Evolutionary conservation across 495 filamentous ascomycete species (phyloP), one percentile per base, ranked within the genome.

Genomic region (Staphylotrichum tortipilum): DNA sequence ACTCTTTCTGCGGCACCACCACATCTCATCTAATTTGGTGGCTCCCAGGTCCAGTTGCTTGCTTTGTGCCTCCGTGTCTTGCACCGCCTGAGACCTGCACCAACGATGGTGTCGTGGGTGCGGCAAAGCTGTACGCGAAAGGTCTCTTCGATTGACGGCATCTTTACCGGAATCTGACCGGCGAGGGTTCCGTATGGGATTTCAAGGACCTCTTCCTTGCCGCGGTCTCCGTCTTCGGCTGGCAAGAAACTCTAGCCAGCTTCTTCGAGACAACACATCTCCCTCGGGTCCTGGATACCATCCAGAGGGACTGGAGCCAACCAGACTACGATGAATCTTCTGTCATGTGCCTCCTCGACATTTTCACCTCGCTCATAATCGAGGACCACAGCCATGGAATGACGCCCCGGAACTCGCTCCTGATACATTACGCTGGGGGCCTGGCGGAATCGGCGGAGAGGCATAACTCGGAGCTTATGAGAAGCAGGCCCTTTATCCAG

Each of bases 401-500:
- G 50, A n/a, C n/a, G 17, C 6, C 24, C 15, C 49, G 41, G 6
- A 47, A 36, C 6, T 4, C 41, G 7, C 18, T 56, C 19, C 18
- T 61, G 10, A 14, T 55, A 7, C 12, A 55, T 10, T 18, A 54
- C 15, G 47, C 50, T 3, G n/a, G n/a, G n/a, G n/a, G n/a, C n/a
- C n/a, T n/a, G n/a, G n/a, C n/a, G n/a, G n/a, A n/a, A n/a, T n/a
- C n/a, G n/a, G n/a, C n/a, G n/a, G n/a, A n/a, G n/a, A n/a, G n/a
- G n/a, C n/a, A n/a, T n/a, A n/a, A n/a, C n/a, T n/a, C n/a, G n/a
- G 42, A 52, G 24, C 35, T 37, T 1, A 59, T 59, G 59, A 57
- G 26, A 31, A 54, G 46, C 4, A 28, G 53, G n/a, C 59, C 59
- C 0, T 62, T 59, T 36, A 47, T 59, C 18, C 56, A 50, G 22